phyloP scores from a whole-genome alignment of 2,329 filamentous ascomycete genomes.

The Didymella pinodella region DNA sequence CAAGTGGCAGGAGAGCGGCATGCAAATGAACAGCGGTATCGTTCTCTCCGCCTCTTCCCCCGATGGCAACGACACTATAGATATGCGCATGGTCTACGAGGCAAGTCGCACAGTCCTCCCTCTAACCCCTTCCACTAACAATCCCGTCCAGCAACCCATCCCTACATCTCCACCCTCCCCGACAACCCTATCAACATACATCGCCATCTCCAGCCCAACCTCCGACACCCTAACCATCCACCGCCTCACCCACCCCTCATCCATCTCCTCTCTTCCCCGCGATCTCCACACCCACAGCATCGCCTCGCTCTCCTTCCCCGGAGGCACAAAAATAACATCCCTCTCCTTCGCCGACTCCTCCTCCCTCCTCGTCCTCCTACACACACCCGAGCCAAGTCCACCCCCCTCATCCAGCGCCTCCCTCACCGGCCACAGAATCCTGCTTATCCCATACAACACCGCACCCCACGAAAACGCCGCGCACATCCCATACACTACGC shows the following conservation, averaged over 20 bases:
- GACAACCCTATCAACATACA: constrained; percentile 38
- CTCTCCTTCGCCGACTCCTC: constrained; percentile 68
- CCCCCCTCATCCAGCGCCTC: neutral
- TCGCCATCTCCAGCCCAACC: constrained; percentile 27
- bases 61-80: constrained; percentile 49
- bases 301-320: constrained; percentile 59
- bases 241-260: constrained; percentile 46
- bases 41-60: constrained; percentile 53
- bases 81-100: constrained; percentile 66
- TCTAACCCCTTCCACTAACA: neutral
- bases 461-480: neutral
- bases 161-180: neutral
- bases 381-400: constrained; percentile 4
- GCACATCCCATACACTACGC: constrained; percentile 7
- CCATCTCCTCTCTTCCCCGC: constrained; percentile 52
- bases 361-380: constrained; percentile 67
- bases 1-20: constrained; percentile 59
- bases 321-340: constrained; percentile 5
- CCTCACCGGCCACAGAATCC: constrained; percentile 13
- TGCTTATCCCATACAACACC: constrained; percentile 35
- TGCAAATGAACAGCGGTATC: constrained; percentile 72
- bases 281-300: constrained; percentile 53
- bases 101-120: constrained; percentile 40
- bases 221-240: constrained; percentile 37
- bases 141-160: constrained; percentile 1